These are phyloP conservation scores for Fusarium siculi DNA, from an alignment of 2,329 filamentous ascomycete species.

Conservation along the genomic window DNA sequence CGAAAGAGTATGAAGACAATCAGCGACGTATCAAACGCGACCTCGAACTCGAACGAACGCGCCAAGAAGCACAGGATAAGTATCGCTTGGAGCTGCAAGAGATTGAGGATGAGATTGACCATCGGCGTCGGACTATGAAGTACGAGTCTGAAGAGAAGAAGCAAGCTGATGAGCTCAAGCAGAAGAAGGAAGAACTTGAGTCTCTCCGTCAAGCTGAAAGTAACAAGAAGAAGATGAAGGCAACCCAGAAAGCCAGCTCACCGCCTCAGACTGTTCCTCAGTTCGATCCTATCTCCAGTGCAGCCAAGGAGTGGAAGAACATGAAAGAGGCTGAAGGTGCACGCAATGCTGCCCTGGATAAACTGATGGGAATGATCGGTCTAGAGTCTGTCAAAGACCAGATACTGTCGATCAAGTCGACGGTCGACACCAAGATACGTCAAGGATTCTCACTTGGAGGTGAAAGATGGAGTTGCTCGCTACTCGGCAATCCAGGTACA, in stretches of 20 bases:
- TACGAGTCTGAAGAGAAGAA: constrained; percentile 57
- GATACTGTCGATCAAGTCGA: constrained; percentile 71
- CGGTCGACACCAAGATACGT: constrained; percentile 67
- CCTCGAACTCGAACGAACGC: constrained; percentile 54
- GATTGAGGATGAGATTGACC: constrained; percentile 65
- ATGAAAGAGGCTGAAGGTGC: constrained; percentile 66
- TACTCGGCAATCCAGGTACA: constrained; percentile 81
- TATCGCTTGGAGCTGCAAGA: too few species aligned
- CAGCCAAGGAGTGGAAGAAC: constrained; percentile 67
- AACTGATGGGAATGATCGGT: constrained; percentile 76
- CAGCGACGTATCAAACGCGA: constrained; percentile 55
- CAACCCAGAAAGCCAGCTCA: not conserved
- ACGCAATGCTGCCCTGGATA: constrained; percentile 65
- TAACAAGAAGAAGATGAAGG: constrained; percentile 27
- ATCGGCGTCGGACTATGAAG: constrained; percentile 55
- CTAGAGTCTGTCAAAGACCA: constrained; percentile 74
- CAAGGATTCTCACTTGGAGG: constrained; percentile 65
- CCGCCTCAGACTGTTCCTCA: not conserved
- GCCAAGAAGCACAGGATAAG: too few species aligned
- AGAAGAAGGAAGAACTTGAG: constrained; percentile 59
- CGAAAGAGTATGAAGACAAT: constrained; percentile 57
- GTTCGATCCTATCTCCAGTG: not conserved
- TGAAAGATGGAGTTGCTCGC: constrained; percentile 70
- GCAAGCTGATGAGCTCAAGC: constrained; percentile 55
- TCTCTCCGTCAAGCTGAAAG: constrained; percentile 49